These are phyloP conservation scores for Petrea volubilis DNA, from an alignment of 257 asterid genomes.

Conservation along the genomic window DNA sequence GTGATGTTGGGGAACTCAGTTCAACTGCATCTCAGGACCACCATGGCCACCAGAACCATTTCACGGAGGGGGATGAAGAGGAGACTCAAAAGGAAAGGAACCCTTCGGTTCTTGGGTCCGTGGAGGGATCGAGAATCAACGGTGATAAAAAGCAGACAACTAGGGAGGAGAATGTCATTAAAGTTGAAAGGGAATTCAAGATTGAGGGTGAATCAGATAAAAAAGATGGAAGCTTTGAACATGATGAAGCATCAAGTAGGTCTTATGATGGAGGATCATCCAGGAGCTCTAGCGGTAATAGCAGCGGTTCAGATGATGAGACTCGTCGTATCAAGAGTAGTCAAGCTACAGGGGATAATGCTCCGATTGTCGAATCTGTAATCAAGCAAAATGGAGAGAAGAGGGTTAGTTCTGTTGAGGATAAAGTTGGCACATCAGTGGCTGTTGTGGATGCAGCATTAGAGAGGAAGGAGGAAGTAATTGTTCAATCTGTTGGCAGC, in stretches of 20 bases:
- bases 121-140: neutral
- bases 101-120: neutral
- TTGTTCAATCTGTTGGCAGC: constrained; percentile 20
- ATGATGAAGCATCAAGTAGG: constrained; percentile 27
- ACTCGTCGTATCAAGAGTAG: constrained; percentile 21
- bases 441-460: constrained; percentile 9
- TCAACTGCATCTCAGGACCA: constrained; percentile 31
- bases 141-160: constrained; percentile 1
- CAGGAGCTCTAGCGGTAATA: constrained; percentile 27
- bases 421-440: constrained; percentile 21
- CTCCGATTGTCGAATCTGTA: constrained; percentile 28
- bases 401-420: constrained; percentile 9
- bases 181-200: constrained; percentile 34
- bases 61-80: constrained; percentile 22
- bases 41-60: neutral
- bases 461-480: constrained; percentile 21
- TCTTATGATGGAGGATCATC: constrained; percentile 36
- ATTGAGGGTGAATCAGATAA: constrained; percentile 28
- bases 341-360: constrained; percentile 21
- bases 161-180: constrained; percentile 19
- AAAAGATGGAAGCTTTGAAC: constrained; percentile 23
- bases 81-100: neutral
- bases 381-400: constrained; percentile 28
- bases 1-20: constrained; percentile 31
- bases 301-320: constrained; percentile 50